Percentiles rank a stretch among this genome's conserved stretches.
Conservation (phyloP, 2,329 filamentous ascomycete species). For the Fusarium decemcellulare region DNA sequence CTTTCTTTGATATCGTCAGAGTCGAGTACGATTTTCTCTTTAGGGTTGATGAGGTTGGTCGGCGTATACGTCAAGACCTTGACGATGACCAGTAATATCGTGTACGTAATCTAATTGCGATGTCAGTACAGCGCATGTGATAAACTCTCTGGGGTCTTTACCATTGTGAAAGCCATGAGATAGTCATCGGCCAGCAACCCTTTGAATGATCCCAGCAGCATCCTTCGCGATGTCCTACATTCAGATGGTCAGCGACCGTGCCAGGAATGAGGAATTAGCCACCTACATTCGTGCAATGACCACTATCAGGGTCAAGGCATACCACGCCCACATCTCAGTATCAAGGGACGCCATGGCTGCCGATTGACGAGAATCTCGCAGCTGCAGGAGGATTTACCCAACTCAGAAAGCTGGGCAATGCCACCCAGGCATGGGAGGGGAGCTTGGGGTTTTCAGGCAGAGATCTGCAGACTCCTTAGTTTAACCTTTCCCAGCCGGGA, state of each 20-base stretch:
- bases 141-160: slow-evolving; percentile 46
- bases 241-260: slow-evolving; percentile 8
- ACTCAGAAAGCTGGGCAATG: neutral
- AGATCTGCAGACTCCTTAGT: slow-evolving; percentile 18
- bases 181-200: slow-evolving; percentile 68
- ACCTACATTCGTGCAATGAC: slow-evolving; percentile 57
- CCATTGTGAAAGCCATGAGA: slow-evolving; percentile 65
- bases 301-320: slow-evolving; percentile 54
- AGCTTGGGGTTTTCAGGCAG: neutral
- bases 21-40: slow-evolving; percentile 61
- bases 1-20: slow-evolving; percentile 58
- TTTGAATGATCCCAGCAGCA: slow-evolving; percentile 59
- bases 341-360: slow-evolving; percentile 44
- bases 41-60: slow-evolving; percentile 69
- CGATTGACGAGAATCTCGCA: neutral
- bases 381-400: slow-evolving; percentile 11
- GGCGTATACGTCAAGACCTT: slow-evolving; percentile 54
- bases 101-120: slow-evolving; percentile 30
- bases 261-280: rapidly evolving
- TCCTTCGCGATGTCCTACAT: slow-evolving; percentile 53
- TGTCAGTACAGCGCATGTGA: slow-evolving; percentile 6
- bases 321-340: slow-evolving; percentile 60
- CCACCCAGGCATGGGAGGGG: slow-evolving; percentile 9
- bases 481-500: neutral
- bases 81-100: slow-evolving; percentile 39